Base-by-base conservation (phyloP, 1,284 basidiomycete species). In the Trichosporon ovoides region DNA sequence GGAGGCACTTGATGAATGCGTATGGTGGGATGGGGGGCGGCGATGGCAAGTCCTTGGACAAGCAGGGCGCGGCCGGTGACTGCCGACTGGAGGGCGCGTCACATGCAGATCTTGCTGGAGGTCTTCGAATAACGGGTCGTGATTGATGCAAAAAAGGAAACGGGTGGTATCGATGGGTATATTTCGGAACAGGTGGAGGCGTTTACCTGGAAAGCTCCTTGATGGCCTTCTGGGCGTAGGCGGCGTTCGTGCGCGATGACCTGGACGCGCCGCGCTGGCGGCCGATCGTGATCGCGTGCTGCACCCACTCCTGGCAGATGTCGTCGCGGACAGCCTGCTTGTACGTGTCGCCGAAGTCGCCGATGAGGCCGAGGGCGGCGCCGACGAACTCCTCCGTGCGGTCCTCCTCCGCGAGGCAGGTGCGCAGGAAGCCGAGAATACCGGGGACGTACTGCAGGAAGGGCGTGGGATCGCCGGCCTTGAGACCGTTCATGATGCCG, bases 401-500 rank as follows among this genome's bases (percentile, higher is more conserved):
- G 62, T 83, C 80, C 49, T 91, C 88, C 66, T 98, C 93, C 11
- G 81, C 80, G 46, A 94, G 81, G 68, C 87, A 89, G 43, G 87
- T 83, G 64, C 87, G 87, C 38, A 95, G 81, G 67, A 99, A 86
- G 57, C 86, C 85, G 62, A 98, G 82, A 63, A 98, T 90, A 50
- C 81, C 82, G 33, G 82, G 81, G 2, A 88, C 84, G 71, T 94
- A 86, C 13, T 87, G 84, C 33, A 91, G 80, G 57, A 98, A 82
- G 31, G 62, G 61, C 56, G 67, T 59, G 34, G 61, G 87, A 37
- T 87, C 84, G 5, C 87, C 88, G 64, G 85, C 84, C 79, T 94
- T 92, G 73, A 97, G 81, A 7, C 90, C 93, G 49, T 90, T 88
- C 59, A 97, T 86, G 64, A 98, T 89, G 50, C 96, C 94, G 10